Evolutionary conservation across 2,329 filamentous ascomycete species (phyloP), one percentile per base, ranked within the genome.

Genomic region (Ophiostoma sp.): DNA sequence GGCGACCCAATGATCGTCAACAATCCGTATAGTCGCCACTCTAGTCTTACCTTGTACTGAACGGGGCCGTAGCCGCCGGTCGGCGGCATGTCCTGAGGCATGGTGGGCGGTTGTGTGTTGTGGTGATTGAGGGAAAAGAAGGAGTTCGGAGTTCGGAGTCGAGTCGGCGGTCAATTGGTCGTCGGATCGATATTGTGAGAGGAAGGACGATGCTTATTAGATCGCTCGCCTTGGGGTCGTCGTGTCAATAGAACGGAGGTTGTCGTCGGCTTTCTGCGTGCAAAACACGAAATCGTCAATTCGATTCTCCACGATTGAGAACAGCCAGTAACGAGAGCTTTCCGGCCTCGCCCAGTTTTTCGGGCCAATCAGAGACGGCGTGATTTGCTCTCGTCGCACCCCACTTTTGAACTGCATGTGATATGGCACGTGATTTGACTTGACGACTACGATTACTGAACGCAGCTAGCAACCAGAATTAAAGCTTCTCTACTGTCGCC

Each of bases 41-140:
- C 2, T 17, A 0, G 1, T 61, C 64, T 80, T 83, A 95, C 93
- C 90, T 97, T 97, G 88, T 98, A 99, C 86, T 99, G 96, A 78
- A 99, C 92, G 83, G 95, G 92, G 83, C 91, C 92, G 85, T 99
- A 99, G 88, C 96, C 96, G 87, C 95, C 96, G 81, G 85, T 83
- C 79, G 96, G 96, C 86, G 96, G 96, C 90, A 99, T 93, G 88
- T 99, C 96, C 89, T 98, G 95, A 87, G 93, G 91, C 95, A 98
- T 98, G 81, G 77, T 91, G 87, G 82, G 79, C 80, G 72, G 39
- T 59, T 48, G 33, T 50, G 52, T n/a, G 64, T 22, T 55, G 36
- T 45, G 55, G 22, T 33, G 42, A 8, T 15, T 17, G 42, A 25
- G 28, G 50, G 42, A 50, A 11, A 28, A 50, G 63, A 19, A 7